Percentiles rank a stretch among this genome's conserved stretches.
Conservation (phyloP, 495 filamentous ascomycete species). For the Parathielavia hyrcaniae region DNA sequence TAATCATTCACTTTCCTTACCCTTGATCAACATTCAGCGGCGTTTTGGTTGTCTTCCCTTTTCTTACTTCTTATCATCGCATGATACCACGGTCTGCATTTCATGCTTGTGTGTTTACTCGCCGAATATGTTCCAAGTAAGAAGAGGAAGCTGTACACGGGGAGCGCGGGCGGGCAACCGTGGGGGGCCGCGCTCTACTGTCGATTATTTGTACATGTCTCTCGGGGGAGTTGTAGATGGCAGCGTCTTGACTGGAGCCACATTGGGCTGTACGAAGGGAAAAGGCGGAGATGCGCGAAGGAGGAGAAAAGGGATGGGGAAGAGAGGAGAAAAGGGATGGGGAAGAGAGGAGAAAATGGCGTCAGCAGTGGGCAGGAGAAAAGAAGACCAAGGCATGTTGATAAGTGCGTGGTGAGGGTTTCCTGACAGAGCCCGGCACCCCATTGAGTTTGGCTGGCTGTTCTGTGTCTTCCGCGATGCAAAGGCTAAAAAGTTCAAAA, state of each 20-base stretch:
- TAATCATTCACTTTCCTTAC: constrained; percentile 3
- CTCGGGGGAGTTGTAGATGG: background rate
- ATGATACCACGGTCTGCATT: constrained; percentile 30
- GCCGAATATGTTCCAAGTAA: background rate
- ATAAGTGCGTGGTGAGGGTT: constrained; percentile 1
- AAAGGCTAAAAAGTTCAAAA: constrained; percentile 5
- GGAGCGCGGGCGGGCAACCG: constrained; percentile 8
- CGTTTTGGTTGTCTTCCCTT: constrained; percentile 8
- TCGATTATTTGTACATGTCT: background rate
- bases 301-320: background rate
- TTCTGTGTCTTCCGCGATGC: background rate
- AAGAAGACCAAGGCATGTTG: background rate
- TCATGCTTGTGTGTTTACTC: background rate
- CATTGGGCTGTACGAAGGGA: background rate
- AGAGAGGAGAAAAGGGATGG: constrained; percentile 1
- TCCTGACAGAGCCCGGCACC: background rate
- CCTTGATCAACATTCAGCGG: constrained; percentile 16
- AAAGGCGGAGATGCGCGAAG: background rate
- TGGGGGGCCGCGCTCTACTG: background rate
- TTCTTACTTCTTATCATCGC: constrained; percentile 13
- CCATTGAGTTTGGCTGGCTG: background rate
- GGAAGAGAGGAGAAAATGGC: background rate
- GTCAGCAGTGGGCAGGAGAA: background rate
- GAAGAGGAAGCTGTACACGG: constrained; percentile 5
- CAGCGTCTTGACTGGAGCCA: background rate